Evolutionary conservation across 1,139 yeast genomes (phyloP).

Genomic region (Yamadazyma trypodendri): DNA sequence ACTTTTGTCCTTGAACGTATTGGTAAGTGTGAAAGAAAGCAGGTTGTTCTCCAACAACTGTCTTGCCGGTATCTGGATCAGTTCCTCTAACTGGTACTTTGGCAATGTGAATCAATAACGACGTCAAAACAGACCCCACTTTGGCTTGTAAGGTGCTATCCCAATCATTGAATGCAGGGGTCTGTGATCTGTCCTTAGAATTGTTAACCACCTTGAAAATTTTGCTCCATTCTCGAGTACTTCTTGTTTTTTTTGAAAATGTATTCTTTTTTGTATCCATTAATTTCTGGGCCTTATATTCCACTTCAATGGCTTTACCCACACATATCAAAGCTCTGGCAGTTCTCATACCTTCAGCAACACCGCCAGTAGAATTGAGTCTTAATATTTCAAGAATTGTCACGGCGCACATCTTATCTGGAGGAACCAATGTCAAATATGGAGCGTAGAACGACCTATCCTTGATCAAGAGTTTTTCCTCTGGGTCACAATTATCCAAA

Average conservation of each 20-base stretch:
- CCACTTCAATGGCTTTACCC: slow-evolving; percentile 83
- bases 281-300: slow-evolving; percentile 68
- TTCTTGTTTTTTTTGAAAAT: slow-evolving; percentile 32
- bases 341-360: slow-evolving; percentile 81
- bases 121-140: slow-evolving; percentile 77
- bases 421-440: slow-evolving; percentile 64
- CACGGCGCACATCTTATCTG: slow-evolving; percentile 81
- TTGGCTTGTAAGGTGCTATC: slow-evolving; percentile 64
- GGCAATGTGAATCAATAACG: slow-evolving; percentile 78
- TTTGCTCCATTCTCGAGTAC: slow-evolving; percentile 42
- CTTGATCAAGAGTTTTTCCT: slow-evolving; percentile 35
- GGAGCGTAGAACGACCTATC: slow-evolving; percentile 77
- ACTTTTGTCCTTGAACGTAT: slow-evolving; percentile 70
- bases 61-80: slow-evolving; percentile 74
- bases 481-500: slow-evolving; percentile 17
- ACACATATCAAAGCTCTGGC: slow-evolving; percentile 80
- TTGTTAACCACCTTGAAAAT: slow-evolving; percentile 31
- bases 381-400: slow-evolving; percentile 81
- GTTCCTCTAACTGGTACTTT: slow-evolving; percentile 72
- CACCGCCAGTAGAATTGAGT: slow-evolving; percentile 72
- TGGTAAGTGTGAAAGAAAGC: slow-evolving; percentile 91
- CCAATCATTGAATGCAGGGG: slow-evolving; percentile 31
- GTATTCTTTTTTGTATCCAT: slow-evolving; percentile 57
- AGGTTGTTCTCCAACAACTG: slow-evolving; percentile 72
- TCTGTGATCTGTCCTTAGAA: slow-evolving; percentile 9